A percentile compares a stretch with the other conserved stretches of the same genome.
Evolutionary conservation across 2,329 filamentous ascomycete genomes (phyloP).

Genomic region (Pseudopyricularia javanii): DNA sequence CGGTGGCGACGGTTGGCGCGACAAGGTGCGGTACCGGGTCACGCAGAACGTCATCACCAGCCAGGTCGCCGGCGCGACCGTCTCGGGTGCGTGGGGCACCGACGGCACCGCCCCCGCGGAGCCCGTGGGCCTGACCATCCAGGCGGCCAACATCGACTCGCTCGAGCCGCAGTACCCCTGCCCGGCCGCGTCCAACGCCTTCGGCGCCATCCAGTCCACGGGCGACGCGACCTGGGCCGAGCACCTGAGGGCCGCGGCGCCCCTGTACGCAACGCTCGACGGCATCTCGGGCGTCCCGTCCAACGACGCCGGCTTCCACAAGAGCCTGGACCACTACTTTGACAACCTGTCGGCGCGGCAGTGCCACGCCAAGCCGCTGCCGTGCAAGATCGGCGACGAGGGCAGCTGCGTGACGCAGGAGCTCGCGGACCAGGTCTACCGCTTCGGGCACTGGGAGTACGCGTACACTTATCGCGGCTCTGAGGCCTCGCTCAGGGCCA

Average conservation of each 20-base stretch:
- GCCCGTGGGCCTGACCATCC: slow-evolving; percentile 29
- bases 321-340: slow-evolving; percentile 69
- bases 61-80: slow-evolving; percentile 65
- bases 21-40: slow-evolving; percentile 51
- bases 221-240: slow-evolving; percentile 41
- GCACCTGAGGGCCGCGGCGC: slow-evolving; percentile 45
- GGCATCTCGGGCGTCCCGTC: slow-evolving; percentile 51
- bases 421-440: slow-evolving; percentile 58
- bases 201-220: slow-evolving; percentile 13
- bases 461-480: slow-evolving; percentile 63
- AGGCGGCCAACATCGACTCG: slow-evolving; percentile 51
- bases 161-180: slow-evolving; percentile 66
- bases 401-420: slow-evolving; percentile 46
- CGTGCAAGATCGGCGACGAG: slow-evolving; percentile 47
- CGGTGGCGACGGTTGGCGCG: slow-evolving; percentile 21
- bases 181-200: slow-evolving; percentile 26
- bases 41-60: slow-evolving; percentile 76
- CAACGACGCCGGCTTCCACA: slow-evolving; percentile 51
- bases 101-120: background rate
- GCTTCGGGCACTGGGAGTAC: slow-evolving; percentile 72
- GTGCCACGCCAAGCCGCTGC: slow-evolving; percentile 62
- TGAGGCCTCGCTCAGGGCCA: slow-evolving; percentile 47
- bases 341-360: slow-evolving; percentile 72
- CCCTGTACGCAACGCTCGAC: slow-evolving; percentile 51
- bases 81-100: slow-evolving; percentile 53